These are phyloP conservation scores for Cornus florida DNA, from an alignment of 148 eudicot genomes.

Conservation along the genomic window DNA sequence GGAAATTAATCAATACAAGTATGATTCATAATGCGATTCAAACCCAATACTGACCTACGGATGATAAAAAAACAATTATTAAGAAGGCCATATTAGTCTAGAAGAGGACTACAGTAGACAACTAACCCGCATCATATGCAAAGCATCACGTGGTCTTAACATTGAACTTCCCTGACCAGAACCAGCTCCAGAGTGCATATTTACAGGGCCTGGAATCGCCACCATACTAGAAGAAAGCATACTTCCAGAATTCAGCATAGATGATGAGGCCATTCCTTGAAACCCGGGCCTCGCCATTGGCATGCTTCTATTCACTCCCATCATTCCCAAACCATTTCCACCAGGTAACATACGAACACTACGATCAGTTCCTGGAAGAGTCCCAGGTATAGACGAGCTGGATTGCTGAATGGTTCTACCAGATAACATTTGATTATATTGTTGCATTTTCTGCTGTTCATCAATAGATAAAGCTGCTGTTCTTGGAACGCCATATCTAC, in stretches of 20 bases:
- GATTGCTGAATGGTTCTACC: slow-evolving; percentile 65
- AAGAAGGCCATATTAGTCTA: neutral
- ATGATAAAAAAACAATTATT: neutral
- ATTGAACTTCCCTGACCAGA: slow-evolving; percentile 63
- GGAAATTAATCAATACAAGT: neutral
- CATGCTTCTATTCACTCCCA: slow-evolving; percentile 56
- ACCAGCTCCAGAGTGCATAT: slow-evolving; percentile 57
- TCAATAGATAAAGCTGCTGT: slow-evolving; percentile 62
- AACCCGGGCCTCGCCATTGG: slow-evolving; percentile 65
- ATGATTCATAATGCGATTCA: neutral
- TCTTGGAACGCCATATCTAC: slow-evolving; percentile 64
- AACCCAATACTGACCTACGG: slow-evolving; percentile 1
- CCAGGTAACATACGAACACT: slow-evolving; percentile 62
- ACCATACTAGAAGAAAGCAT: slow-evolving; percentile 47
- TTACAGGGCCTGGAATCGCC: slow-evolving; percentile 41
- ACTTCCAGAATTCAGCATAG: slow-evolving; percentile 63
- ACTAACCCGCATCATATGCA: slow-evolving; percentile 71
- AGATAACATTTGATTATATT: slow-evolving; percentile 57
- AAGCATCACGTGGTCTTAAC: slow-evolving; percentile 65
- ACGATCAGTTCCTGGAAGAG: slow-evolving; percentile 62
- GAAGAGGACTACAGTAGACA: neutral
- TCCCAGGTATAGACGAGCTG: slow-evolving; percentile 50
- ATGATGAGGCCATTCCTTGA: slow-evolving; percentile 59
- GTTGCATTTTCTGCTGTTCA: slow-evolving; percentile 76
- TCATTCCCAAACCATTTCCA: slow-evolving; percentile 57